Base-by-base conservation (phyloP, 2,329 filamentous ascomycete genomes). In the Neofusicoccum laricinum region DNA sequence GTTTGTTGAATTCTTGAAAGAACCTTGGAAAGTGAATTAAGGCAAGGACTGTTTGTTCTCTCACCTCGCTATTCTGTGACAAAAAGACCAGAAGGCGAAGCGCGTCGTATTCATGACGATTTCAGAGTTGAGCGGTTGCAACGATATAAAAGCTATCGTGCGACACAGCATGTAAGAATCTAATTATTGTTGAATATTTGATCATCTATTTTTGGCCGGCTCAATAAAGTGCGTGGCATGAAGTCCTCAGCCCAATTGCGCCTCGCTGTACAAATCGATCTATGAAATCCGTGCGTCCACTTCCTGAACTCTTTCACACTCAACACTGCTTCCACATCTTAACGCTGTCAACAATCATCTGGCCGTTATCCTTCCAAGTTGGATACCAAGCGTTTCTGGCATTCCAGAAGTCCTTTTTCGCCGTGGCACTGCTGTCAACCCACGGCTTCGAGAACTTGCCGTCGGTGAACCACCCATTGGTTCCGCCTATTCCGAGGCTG, bases 321-420 rank as follows among this genome's bases (percentile, higher is more conserved):
- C 38, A 64, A 12, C 62, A 64, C 17, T 69, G 50, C 48, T 63
- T 48, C 67, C 67, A 69, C 67, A 68, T 69, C 58, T 69, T 69
- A 3, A 69, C 67, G 30, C 40, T 62, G 41, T 68, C 67, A n/a
- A 68, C 65, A 11, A 66, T 68, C 67, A 68, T 68, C 21, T 64
- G 41, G 6, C 67, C 67, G 2, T 66, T 51, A 68, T 69, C 57
- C 46, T 61, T 43, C 67, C 67, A 68, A 8, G 67, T 69, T 14
- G 43, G 41, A 19, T 57, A 57, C 65, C 63, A 66, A 2, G 40
- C 2, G 36, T 63, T 25, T 25, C 43, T 40, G 43, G 63, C 57
- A 58, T 63, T 50, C 63, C 59, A 66, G 34, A 66, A 66, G 19
- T 66, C 63, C 17, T 57, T 50, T 43, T 45, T 61, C 32, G 65